Percentiles rank a stretch among this genome's conserved stretches.
Conservation (phyloP, 257 asterid species). For the Fraxinus anomala region DNA sequence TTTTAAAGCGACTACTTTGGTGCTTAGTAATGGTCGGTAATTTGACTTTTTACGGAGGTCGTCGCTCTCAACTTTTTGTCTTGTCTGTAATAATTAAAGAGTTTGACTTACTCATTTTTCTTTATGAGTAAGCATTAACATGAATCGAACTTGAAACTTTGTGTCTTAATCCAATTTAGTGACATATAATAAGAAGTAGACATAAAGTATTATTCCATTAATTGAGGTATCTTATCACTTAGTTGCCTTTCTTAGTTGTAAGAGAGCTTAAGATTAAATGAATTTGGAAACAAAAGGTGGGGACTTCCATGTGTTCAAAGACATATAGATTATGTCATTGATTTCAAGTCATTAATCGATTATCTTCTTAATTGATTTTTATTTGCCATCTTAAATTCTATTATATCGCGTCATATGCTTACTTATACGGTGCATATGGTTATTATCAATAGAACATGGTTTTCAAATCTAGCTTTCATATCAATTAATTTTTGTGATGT, state of each 20-base stretch:
- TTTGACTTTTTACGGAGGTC: neutral
- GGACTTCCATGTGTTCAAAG: conserved; percentile 45
- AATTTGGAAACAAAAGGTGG: conserved; percentile 43
- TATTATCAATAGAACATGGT: conserved; percentile 26
- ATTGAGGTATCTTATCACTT: conserved; percentile 50
- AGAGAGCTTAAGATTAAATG: conserved; percentile 37
- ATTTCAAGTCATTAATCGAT: conserved; percentile 36
- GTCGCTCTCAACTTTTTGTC: neutral
- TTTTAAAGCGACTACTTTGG: neutral
- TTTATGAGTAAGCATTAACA: conserved; percentile 20
- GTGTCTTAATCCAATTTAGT: conserved; percentile 32
- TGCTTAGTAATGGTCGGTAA: neutral
- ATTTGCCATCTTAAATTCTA: neutral
- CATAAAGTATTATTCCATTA: conserved; percentile 22
- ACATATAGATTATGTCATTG: conserved; percentile 55
- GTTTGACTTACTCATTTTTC: neutral
- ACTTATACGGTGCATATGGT: conserved; percentile 15
- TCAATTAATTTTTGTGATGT: neutral
- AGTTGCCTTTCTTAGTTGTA: conserved; percentile 39
- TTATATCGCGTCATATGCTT: conserved; percentile 26
- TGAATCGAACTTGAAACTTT: conserved; percentile 15
- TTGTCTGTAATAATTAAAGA: neutral
- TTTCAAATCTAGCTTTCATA: conserved; percentile 12
- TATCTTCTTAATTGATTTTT: conserved; percentile 18
- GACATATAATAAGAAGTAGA: conserved; percentile 27